Evolutionary conservation across 2,329 filamentous ascomycete species (phyloP), one percentile per base, ranked within the genome.

Genomic region (Fusarium sp.): DNA sequence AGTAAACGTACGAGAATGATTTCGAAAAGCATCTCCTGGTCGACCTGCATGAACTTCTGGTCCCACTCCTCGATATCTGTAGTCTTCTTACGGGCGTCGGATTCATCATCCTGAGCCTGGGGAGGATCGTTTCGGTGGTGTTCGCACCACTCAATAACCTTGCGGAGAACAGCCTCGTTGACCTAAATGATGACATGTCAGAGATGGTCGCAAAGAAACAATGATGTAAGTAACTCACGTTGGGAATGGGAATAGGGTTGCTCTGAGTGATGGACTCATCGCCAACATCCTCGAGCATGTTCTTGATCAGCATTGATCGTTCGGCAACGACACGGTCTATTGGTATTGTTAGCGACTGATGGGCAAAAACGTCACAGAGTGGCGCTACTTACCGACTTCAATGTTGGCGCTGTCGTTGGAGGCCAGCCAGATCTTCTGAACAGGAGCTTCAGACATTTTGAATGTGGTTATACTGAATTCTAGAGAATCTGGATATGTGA

Each of bases 51-150:
- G 82, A 98, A 99, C 84, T 99, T 99, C 82, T 98, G 95, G 76
- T 99, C 96, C 96, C 96, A 99, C 83, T 99, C 96, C 65, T 98
- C 96, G 73, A 99, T 99, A 76, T 99, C 96, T 48, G 96, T 98
- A 3, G 94, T 97, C 89, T 97, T 98, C 87, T 98, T 98, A 75
- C 96, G 93, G 53, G 91, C 94, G 77, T 98, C 95, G 68, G 92
- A 92, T 76, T 99, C 94, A 65, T 97, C 96, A 69, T 98, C 95
- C 76, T 90, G 89, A 57, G 91, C 86, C 69, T 90, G 88, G n/a
- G 90, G 86, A 41, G 96, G 94, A 78, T 99, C 96, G 80, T 90
- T 90, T 81, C 93, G 92, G 88, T 99, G 96, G 80, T 98, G 94
- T 72, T 93, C 90, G 85, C 96, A 98, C 96, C 96, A 99, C 82